A percentile compares a stretch with the other conserved stretches of the same genome.
Evolutionary conservation across 768 basidiomycete genomes (phyloP).

Genomic region (Phaeotremella fagi): DNA sequence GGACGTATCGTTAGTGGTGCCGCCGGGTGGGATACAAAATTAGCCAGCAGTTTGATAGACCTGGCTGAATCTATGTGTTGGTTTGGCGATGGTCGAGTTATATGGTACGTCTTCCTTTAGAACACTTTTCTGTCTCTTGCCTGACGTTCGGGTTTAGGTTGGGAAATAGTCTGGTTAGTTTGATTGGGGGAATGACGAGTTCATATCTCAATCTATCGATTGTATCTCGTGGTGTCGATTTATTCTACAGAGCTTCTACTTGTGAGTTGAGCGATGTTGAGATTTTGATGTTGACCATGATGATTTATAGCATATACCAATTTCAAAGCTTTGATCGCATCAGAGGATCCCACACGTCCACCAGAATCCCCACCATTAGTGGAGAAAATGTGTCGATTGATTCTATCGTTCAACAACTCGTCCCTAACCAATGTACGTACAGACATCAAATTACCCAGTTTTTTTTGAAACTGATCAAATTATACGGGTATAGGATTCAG

Average conservation of each 20-base stretch:
- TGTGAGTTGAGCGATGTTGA: conserved; percentile 10
- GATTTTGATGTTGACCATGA: background rate
- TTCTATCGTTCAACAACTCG: no score
- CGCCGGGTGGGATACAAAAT: conserved; percentile 3
- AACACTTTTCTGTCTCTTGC: no score
- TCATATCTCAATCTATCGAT: background rate
- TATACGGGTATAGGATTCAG: no score
- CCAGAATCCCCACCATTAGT: conserved; percentile 19
- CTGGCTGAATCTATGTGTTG: conserved; percentile 13
- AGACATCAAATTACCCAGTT: no score
- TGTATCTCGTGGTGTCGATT: conserved; percentile 11
- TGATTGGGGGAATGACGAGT: conserved; percentile 2
- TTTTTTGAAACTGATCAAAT: no score
- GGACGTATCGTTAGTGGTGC: background rate
- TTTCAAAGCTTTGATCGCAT: conserved; percentile 17
- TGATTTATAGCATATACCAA: no score
- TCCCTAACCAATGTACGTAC: no score
- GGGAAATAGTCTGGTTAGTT: conserved; percentile 17
- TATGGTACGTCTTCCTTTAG: conserved; percentile 10
- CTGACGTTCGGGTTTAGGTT: no score
- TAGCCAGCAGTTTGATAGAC: conserved; percentile 5
- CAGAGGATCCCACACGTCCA: conserved; percentile 1
- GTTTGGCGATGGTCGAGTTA: conserved; percentile 1
- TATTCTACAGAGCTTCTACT: conserved; percentile 21
- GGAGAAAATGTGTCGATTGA: conserved; percentile 14